Base-by-base conservation (phyloP, 345 rosid species). In the Brassica cretica region DNA sequence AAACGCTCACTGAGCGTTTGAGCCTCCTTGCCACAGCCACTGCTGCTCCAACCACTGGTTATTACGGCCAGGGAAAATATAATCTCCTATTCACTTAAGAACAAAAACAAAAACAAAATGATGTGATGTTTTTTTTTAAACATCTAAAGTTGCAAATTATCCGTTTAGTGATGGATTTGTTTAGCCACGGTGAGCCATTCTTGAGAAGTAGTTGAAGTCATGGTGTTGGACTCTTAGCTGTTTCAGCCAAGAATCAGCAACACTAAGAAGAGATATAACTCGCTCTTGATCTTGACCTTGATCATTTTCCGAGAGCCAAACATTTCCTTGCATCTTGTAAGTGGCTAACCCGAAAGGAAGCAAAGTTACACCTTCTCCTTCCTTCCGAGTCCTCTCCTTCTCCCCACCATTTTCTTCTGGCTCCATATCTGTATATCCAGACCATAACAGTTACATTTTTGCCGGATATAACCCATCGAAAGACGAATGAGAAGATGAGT, bases 191-290 rank as follows among this genome's bases (percentile, higher is more conserved):
- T 86, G 80, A 72, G 81, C 73, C 78, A 84, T 85, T 81, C 90
- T 92, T 29, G 80, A 84, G 86, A 93, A 96, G 89, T 90, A 90
- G 84, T 88, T 86, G 86, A 89, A 96, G 88, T 96, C 99, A 60
- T 92, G 98, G 86, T 96, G 99, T 81, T 91, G 97, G 76, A 93
- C 98, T 87, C 87, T 80, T 9, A 96, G 89, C 71, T 96, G 99
- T 87, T 93, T 96, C 5, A 96, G 89, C 99, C 99, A 96, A 15
- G 99, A 96, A 85, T 96, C 97, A 2, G 99, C 98, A 75, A 96
- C 97, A 32, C 99, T 88, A 68, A 87, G 73, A 21, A 96, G 93
- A 9, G 99, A 96, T 25, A 70, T 64, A 25, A 96, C 84, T 82
- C 91, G 86, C 7, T 91, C 97, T 55, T 88, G 96, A 90, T 88